Conservation (phyloP, 73 alveolate species). For the Stentor coeruleus region DNA sequence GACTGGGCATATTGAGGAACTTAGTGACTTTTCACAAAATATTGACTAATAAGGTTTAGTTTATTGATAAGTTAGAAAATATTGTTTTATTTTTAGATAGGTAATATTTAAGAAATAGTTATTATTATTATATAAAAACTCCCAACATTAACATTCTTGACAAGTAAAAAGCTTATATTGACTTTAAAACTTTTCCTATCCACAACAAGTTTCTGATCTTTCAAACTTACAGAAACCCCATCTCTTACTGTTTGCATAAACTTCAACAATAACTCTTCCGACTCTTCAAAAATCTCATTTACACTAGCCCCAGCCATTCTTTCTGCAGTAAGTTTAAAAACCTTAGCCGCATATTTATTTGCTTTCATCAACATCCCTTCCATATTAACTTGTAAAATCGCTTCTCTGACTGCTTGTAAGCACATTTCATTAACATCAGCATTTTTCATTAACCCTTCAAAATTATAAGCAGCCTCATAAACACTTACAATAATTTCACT, state of each 20-base stretch:
- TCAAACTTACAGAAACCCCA: not conserved
- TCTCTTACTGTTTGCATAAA: not conserved
- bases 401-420: conserved; percentile 13
- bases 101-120: too few relatives aligned
- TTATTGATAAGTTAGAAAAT: too few relatives aligned
- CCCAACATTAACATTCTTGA: not conserved
- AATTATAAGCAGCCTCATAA: not conserved
- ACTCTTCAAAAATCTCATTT: not conserved
- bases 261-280: not conserved
- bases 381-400: not conserved
- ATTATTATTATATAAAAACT: not conserved
- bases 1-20: too few relatives aligned
- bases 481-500: not conserved
- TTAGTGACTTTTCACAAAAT: too few relatives aligned
- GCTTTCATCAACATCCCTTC: not conserved
- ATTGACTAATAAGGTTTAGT: too few relatives aligned
- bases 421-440: not conserved
- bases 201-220: not conserved
- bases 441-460: not conserved
- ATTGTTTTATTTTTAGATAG: too few relatives aligned
- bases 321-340: not conserved
- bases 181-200: not conserved
- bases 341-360: not conserved
- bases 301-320: not conserved
- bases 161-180: not conserved